Conservation (phyloP, 768 basidiomycete genomes). For the Tricholoma hemisulphureum region DNA sequence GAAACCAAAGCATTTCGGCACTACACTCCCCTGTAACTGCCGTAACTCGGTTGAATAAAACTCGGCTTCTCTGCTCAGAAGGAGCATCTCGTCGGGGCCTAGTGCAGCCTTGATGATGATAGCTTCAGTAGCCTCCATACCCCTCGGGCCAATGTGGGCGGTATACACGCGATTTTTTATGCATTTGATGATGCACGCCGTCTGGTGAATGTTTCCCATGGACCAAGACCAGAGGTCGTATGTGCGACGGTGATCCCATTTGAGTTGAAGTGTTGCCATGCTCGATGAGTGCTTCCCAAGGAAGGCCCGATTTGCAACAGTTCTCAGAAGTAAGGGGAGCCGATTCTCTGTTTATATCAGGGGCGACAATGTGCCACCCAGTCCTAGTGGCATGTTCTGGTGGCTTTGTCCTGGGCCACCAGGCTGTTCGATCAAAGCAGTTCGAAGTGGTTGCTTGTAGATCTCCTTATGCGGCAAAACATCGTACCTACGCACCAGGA, state of each 20-base stretch:
- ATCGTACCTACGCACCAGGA: not conserved
- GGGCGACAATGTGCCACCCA: conserved; percentile 5
- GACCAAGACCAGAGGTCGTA: conserved; percentile 30
- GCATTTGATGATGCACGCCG: conserved; percentile 20
- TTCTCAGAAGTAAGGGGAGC: not conserved
- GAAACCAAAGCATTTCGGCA: conserved; percentile 39
- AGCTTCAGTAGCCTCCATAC: conserved; percentile 12
- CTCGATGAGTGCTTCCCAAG: not conserved
- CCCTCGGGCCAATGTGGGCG: conserved; percentile 21
- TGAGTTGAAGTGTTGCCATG: conserved; percentile 31
- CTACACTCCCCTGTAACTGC: conserved; percentile 36
- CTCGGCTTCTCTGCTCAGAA: conserved; percentile 31
- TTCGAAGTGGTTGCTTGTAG: not conserved
- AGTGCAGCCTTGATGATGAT: conserved; percentile 36
- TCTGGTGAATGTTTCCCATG: conserved; percentile 16
- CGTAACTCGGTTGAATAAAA: conserved; percentile 33
- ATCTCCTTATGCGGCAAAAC: not conserved
- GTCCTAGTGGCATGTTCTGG: not conserved
- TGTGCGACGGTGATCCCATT: conserved; percentile 17
- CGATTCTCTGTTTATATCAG: not conserved
- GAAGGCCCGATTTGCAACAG: not conserved
- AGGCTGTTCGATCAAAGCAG: not conserved
- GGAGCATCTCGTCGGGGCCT: conserved; percentile 21
- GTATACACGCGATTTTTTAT: conserved; percentile 20
- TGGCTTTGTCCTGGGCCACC: not conserved